A percentile compares a stretch with the other conserved stretches of the same genome.
Evolutionary conservation across 163 green algal species (phyloP).

Genomic region (Prototheca stagnorum): DNA sequence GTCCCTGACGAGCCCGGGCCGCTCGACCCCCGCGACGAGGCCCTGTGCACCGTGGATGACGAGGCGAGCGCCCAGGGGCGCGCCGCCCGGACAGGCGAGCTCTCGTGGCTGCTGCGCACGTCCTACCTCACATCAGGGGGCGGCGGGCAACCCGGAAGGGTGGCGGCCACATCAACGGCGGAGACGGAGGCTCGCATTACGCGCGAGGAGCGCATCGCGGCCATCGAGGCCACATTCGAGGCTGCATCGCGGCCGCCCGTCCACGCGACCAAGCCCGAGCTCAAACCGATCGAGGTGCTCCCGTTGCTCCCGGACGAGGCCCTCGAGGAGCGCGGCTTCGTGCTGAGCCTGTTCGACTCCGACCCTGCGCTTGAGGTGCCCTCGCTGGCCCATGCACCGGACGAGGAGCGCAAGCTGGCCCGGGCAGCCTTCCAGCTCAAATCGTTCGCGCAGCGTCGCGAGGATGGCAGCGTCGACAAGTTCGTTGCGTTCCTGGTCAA

Average conservation of each 20-base stretch:
- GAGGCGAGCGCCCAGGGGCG: conserved; percentile 1
- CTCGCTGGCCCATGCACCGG: conserved; percentile 5
- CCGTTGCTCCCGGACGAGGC: conserved; percentile 18
- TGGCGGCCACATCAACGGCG: too few relatives aligned
- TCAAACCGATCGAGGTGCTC: conserved; percentile 6
- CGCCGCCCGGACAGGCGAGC: conserved; percentile 11
- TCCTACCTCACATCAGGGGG: conserved; percentile 36
- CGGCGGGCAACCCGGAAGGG: too few relatives aligned
- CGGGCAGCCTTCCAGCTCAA: conserved; percentile 15
- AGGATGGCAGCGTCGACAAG: conserved; percentile 4
- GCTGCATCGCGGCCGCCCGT: conserved; percentile 27
- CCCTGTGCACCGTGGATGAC: conserved; percentile 26
- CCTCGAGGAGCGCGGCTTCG: conserved; percentile 14
- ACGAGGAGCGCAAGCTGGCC: conserved; percentile 7
- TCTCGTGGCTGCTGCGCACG: conserved; percentile 52
- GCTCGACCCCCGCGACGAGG: conserved; percentile 31
- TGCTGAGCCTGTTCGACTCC: conserved; percentile 29
- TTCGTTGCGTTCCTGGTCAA: conserved; percentile 19
- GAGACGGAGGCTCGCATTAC: too few relatives aligned
- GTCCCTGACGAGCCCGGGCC: conserved; percentile 4
- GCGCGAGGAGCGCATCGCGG: conserved; percentile 4
- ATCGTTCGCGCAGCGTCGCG: conserved; percentile 8
- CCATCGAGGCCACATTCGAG: conserved; percentile 38
- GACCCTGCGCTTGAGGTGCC: conserved; percentile 22
- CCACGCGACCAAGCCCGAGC: conserved; percentile 35